A percentile compares a stretch with the other conserved stretches of the same genome.
These are phyloP conservation scores for Sarocladium oryzae DNA, from an alignment of 2,329 filamentous ascomycete genomes.

Conservation along the genomic window DNA sequence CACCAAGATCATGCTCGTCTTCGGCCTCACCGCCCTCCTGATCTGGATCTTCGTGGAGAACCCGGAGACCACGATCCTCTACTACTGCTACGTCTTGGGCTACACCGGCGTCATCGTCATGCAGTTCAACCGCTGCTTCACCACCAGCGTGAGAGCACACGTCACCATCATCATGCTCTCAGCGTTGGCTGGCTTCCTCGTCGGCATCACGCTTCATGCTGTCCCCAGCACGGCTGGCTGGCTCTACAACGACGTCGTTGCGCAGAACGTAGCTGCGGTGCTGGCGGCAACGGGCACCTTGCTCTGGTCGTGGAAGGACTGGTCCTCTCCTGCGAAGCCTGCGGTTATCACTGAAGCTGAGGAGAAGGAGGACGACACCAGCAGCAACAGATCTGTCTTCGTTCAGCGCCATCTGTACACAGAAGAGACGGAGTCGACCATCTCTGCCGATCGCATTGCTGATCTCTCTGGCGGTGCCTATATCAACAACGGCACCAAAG, in stretches of 20 bases:
- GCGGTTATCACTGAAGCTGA: too few species aligned
- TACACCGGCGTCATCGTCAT: conserved; percentile 31
- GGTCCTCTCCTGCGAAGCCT: conserved; percentile 8
- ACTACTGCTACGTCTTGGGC: conserved; percentile 27
- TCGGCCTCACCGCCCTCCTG: conserved; percentile 24
- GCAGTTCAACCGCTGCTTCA: conserved; percentile 35
- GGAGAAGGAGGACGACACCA: too few species aligned
- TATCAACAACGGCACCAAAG: conserved; percentile 9
- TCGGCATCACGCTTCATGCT: conserved; percentile 25
- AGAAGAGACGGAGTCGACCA: background rate
- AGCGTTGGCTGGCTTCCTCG: conserved; percentile 23
- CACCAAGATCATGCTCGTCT: conserved; percentile 23
- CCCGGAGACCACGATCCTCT: conserved; percentile 23
- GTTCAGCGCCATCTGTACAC: background rate
- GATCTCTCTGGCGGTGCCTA: conserved; percentile 5
- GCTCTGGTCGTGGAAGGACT: conserved; percentile 24
- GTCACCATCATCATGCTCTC: conserved; percentile 26
- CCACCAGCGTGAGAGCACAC: conserved; percentile 26
- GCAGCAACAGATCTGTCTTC: too few species aligned
- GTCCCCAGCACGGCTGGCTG: conserved; percentile 20
- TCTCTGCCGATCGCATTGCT: background rate
- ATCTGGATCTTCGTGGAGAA: conserved; percentile 29
- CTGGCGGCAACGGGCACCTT: conserved; percentile 24
- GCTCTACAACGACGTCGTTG: conserved; percentile 26
- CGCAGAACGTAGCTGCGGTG: conserved; percentile 25